Conservation (phyloP, 371 early-diverging fungal genomes). For the Mucor irregularis region DNA sequence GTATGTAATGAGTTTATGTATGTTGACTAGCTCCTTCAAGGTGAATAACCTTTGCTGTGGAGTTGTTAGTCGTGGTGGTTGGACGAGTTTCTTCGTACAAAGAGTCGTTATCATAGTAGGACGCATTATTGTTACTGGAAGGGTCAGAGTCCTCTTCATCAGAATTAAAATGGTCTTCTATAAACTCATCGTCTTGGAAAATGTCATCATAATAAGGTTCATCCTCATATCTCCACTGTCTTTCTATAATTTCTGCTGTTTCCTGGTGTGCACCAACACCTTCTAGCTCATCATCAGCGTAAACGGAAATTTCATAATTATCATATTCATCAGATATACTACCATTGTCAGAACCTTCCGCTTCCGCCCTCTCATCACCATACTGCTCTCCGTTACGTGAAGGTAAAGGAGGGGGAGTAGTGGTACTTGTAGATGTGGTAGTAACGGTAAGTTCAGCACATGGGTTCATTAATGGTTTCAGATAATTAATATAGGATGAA, state of each 20-base stretch:
- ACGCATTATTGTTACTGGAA: not conserved
- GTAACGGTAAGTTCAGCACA: slow-evolving; percentile 35
- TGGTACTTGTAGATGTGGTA: not conserved
- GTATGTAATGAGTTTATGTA: too few relatives aligned
- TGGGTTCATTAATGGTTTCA: slow-evolving; percentile 43
- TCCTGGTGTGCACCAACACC: not conserved
- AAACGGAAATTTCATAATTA: slow-evolving; percentile 16
- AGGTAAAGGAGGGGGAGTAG: slow-evolving; percentile 1
- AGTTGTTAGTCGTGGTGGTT: too few relatives aligned
- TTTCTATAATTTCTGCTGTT: not conserved
- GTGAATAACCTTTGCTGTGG: too few relatives aligned
- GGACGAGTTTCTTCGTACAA: too few relatives aligned
- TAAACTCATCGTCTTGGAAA: slow-evolving; percentile 22
- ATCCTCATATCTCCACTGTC: slow-evolving; percentile 17
- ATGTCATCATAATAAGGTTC: slow-evolving; percentile 39
- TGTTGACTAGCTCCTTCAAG: too few relatives aligned
- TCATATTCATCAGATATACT: slow-evolving; percentile 12
- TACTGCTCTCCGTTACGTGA: slow-evolving; percentile 5
- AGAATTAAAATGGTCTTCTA: slow-evolving; percentile 19
- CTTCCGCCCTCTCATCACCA: not conserved
- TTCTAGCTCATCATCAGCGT: slow-evolving; percentile 13
- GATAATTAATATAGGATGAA: slow-evolving; percentile 41
- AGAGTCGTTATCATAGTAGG: not conserved
- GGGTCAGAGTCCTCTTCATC: slow-evolving; percentile 5
- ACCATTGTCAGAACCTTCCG: not conserved